phyloP scores from a whole-genome alignment of 1,284 basidiomycete species.

The Melampsora abietis-canadensis region DNA sequence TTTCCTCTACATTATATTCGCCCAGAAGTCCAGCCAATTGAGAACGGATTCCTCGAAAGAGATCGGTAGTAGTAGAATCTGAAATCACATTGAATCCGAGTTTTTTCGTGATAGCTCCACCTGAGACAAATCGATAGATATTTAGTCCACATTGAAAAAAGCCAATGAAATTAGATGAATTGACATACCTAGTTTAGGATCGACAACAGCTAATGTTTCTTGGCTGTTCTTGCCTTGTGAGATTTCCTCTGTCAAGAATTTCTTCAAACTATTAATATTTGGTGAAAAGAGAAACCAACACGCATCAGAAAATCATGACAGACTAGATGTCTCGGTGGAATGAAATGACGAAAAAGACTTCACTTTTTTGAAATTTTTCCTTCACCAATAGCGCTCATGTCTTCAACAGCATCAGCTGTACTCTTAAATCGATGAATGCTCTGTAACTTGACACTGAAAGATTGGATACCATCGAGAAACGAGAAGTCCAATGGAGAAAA shows the following conservation, averaged over 20 bases:
- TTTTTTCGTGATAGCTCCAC: constrained; percentile 84
- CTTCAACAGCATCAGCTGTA: constrained; percentile 97
- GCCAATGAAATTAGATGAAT: too few relatives aligned
- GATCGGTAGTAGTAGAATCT: constrained; percentile 67
- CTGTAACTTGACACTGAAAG: constrained; percentile 77
- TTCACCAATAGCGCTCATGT: constrained; percentile 59
- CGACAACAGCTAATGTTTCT: constrained; percentile 31
- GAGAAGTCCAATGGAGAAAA: not conserved
- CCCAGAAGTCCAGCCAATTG: constrained; percentile 77
- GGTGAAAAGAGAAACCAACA: not conserved
- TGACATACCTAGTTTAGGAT: constrained; percentile 31
- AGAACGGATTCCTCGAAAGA: constrained; percentile 91
- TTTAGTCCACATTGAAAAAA: not conserved
- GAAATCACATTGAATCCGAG: constrained; percentile 81
- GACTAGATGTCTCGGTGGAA: not conserved
- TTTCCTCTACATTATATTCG: constrained; percentile 58
- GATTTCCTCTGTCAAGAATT: constrained; percentile 38
- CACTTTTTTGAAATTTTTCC: constrained; percentile 42
- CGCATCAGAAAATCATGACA: too few relatives aligned
- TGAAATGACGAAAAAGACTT: not conserved
- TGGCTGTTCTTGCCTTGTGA: constrained; percentile 34
- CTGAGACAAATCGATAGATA: constrained; percentile 54
- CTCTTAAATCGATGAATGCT: constrained; percentile 94
- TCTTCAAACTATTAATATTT: constrained; percentile 23
- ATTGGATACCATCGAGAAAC: not conserved